A percentile compares a stretch with the other conserved stretches of the same genome.
Conservation (phyloP, 768 basidiomycete genomes). For the Leccinum uliginosum region DNA sequence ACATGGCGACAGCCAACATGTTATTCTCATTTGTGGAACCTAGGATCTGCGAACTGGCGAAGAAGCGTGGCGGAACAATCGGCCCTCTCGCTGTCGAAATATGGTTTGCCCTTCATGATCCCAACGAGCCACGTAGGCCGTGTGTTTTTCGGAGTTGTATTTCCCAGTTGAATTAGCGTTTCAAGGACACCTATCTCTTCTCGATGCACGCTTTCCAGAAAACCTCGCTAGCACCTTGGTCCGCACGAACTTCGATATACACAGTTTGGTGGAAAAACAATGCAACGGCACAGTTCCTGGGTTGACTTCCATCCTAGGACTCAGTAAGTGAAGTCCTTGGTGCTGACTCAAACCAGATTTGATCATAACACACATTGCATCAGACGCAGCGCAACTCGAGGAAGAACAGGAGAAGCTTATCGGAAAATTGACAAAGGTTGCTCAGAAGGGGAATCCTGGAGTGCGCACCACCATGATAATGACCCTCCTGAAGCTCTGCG, state of each 20-base stretch:
- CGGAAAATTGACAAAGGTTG: not conserved
- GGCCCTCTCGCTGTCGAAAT: constrained; percentile 22
- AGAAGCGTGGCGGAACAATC: constrained; percentile 4
- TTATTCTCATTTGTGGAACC: constrained; percentile 7
- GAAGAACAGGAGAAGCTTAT: not conserved
- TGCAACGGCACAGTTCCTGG: not conserved
- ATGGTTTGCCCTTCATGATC: constrained; percentile 11
- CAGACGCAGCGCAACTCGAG: constrained; percentile 5
- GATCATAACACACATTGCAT: not conserved
- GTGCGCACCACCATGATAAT: constrained; percentile 23
- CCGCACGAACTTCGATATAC: not conserved
- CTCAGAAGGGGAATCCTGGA: not conserved
- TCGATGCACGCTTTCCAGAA: constrained; percentile 7
- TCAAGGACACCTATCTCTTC: constrained; percentile 12
- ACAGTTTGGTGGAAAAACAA: not conserved
- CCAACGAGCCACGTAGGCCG: constrained; percentile 1
- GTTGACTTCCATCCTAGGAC: constrained; percentile 15
- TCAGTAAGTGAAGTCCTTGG: constrained; percentile 7
- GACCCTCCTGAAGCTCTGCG: constrained; percentile 21
- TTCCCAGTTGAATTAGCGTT: not conserved
- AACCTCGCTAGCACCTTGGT: constrained; percentile 17
- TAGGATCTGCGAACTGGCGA: constrained; percentile 14
- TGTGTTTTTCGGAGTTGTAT: not conserved
- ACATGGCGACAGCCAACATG: too few species aligned
- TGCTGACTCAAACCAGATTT: not conserved